Evolutionary conservation across 768 basidiomycete species (phyloP), one percentile per base, ranked within the genome.

Genomic region (Asterophora lycoperdoides): DNA sequence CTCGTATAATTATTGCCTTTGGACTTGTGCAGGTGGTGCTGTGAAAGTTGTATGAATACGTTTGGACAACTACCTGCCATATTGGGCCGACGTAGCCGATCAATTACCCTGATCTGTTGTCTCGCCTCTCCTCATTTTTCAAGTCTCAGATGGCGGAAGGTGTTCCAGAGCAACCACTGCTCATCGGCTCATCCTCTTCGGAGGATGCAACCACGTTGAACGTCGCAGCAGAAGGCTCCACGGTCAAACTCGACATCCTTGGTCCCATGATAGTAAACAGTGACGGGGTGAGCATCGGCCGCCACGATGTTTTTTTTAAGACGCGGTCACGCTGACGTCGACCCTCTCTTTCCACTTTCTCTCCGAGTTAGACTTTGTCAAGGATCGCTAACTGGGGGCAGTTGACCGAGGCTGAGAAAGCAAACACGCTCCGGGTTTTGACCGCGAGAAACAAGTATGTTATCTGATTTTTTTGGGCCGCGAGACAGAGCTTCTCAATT

Each of bases 221-320:
- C 23, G 42, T 53, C 28, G 48, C 55, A 35, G 33, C 19, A 39
- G 60, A 54, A 8, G 53, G 60, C 29, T 58, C 59, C 7, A 51
- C 70, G 2, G 64, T 82, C 42, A 79, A 73, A 60, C 63, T 84
- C 5, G 81, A 85, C 51, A 70, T 68, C 15, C 69, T 86, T 10
- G 83, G 83, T 1, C 84, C 84, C 1, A 74, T 86, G 71, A 80
- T 86, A 37, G 80, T 85, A 34, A 85, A 85, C 59, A 76, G 67
- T 35, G 77, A 86, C 66, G 83, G 83, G 44, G 81, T 84, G 60
- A 48, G 76, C 67, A 13, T 35, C 34, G 8, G 13, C 38, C 34
- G 20, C 40, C 13, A 8, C n/a, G 41, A 44, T 46, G 19, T 7
- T 38, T 39, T 28, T 20, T 15, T 18, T 30, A 30, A 28, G 10